Evolutionary conservation across 352 stramenopile species (phyloP).

Genomic region (Globisporangium lucens): DNA sequence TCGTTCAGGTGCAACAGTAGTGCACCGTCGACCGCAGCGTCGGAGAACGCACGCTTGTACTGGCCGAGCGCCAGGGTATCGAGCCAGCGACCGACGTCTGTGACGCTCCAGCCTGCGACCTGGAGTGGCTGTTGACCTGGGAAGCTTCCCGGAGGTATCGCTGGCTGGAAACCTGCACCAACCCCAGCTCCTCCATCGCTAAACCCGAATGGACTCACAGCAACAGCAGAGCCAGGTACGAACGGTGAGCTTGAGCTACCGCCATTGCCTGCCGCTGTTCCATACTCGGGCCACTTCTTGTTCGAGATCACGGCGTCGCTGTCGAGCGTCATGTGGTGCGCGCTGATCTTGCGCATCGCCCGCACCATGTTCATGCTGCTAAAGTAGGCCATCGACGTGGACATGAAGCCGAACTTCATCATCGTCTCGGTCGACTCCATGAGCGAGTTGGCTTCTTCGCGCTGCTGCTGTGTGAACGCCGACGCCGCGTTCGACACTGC

Average conservation of each 20-base stretch:
- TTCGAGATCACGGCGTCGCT: conserved; percentile 62
- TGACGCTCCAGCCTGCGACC: conserved; percentile 80
- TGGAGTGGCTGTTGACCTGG: conserved; percentile 64
- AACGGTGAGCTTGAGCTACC: neutral
- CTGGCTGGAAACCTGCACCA: conserved; percentile 34
- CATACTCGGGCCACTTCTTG: conserved; percentile 59
- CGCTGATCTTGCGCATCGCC: conserved; percentile 93
- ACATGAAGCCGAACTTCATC: conserved; percentile 99
- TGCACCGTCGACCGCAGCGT: conserved; percentile 87
- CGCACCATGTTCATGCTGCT: conserved; percentile 96
- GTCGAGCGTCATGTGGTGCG: conserved; percentile 90
- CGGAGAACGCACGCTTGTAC: conserved; percentile 88
- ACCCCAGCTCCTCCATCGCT: neutral
- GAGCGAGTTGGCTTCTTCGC: conserved; percentile 85
- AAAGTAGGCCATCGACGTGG: conserved; percentile 97
- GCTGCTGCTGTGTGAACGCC: conserved; percentile 75
- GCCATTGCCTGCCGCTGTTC: conserved; percentile 3
- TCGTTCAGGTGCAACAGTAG: conserved; percentile 88
- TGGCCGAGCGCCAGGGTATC: conserved; percentile 86
- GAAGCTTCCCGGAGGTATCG: conserved; percentile 48
- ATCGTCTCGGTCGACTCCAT: conserved; percentile 97
- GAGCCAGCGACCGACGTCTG: conserved; percentile 88
- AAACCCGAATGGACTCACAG: conserved; percentile 3
- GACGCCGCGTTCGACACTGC: conserved; percentile 20
- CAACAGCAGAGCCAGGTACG: neutral